Evolutionary conservation across 495 filamentous ascomycete genomes (phyloP).

Genomic region (Massariosphaeria phaeospora): DNA sequence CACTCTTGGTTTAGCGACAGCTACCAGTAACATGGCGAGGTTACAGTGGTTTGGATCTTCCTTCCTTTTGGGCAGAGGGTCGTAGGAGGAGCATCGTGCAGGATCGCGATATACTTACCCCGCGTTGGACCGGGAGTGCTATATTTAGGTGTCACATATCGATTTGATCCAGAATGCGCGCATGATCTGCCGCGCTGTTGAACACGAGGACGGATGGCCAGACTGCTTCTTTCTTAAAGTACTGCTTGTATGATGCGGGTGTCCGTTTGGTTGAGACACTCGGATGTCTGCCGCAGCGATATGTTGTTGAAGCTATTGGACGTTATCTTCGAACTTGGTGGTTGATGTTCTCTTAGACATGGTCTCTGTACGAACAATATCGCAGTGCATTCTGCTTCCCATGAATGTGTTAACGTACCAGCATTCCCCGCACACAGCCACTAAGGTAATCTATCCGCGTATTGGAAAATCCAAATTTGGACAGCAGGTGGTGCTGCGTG

Average conservation of each 20-base stretch:
- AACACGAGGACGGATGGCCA: background rate
- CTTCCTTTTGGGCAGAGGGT: too few species aligned
- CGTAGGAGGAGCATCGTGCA: too few species aligned
- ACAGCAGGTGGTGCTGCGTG: background rate
- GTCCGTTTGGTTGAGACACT: background rate
- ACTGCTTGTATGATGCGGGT: background rate
- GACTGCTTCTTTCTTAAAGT: background rate
- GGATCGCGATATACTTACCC: background rate
- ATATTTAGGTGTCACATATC: background rate
- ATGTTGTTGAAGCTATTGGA: background rate
- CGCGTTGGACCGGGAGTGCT: background rate
- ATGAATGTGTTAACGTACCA: background rate
- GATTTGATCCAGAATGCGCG: background rate
- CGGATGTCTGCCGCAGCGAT: background rate
- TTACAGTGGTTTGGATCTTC: too few species aligned
- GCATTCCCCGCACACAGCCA: constrained; percentile 12
- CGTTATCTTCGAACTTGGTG: background rate
- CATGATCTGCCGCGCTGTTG: background rate
- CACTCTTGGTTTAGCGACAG: too few species aligned
- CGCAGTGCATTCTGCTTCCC: background rate
- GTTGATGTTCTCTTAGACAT: background rate
- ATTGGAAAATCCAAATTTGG: constrained; percentile 12
- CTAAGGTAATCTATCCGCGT: constrained; percentile 15
- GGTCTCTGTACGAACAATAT: background rate
- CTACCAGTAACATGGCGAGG: background rate